Evolutionary conservation across 164 flowering plant genomes (phyloP).

Genomic region (Hamamelis virginiana): DNA sequence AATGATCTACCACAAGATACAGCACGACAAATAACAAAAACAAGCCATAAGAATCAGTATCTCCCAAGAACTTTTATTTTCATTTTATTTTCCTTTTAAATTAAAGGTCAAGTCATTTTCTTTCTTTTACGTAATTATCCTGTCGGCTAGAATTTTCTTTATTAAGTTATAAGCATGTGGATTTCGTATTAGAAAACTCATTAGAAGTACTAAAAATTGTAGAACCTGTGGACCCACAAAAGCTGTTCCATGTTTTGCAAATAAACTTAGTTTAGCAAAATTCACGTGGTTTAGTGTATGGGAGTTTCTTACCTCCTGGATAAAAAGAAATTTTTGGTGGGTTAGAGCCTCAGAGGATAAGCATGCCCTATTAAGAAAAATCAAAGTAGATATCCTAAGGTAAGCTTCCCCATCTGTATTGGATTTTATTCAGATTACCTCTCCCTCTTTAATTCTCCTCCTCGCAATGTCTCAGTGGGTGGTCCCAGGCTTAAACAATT

Average conservation of each 20-base stretch:
- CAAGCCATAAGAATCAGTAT: neutral
- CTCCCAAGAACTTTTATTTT: neutral
- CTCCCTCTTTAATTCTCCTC: constrained; percentile 10
- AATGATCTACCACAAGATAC: constrained; percentile 28
- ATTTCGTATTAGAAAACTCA: neutral
- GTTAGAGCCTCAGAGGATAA: constrained; percentile 4
- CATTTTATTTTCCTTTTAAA: neutral
- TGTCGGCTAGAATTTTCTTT: neutral
- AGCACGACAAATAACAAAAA: constrained; percentile 23
- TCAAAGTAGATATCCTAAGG: neutral
- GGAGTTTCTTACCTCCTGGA: neutral
- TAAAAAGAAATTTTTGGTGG: neutral
- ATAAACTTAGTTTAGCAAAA: neutral
- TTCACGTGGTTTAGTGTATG: constrained; percentile 1
- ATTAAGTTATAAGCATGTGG: constrained; percentile 6
- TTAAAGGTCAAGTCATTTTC: neutral
- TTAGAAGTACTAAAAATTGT: neutral
- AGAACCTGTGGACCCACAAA: neutral
- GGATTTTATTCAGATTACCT: constrained; percentile 11
- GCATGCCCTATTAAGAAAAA: neutral
- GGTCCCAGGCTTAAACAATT: constrained; percentile 10
- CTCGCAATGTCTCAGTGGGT: neutral
- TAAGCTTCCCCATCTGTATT: neutral
- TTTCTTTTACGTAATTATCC: neutral
- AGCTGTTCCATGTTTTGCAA: constrained; percentile 2